Evolutionary conservation across 805 yeast genomes (phyloP).

Genomic region (Saturnispora quitensis): DNA sequence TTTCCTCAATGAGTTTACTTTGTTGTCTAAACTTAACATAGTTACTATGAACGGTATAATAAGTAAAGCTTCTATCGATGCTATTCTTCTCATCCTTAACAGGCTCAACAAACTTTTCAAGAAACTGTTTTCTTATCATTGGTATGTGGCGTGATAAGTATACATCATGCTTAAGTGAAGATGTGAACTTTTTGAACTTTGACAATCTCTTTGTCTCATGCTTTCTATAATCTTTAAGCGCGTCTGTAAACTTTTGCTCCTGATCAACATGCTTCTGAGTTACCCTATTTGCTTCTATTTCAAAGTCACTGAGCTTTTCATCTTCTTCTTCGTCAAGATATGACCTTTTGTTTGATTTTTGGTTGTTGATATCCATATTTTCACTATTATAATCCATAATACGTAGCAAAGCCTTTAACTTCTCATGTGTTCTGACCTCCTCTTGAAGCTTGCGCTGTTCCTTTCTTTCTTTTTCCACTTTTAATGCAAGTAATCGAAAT

Average conservation of each 20-base stretch:
- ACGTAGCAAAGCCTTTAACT: slow-evolving; percentile 35
- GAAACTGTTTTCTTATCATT: slow-evolving; percentile 18
- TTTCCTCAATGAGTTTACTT: slow-evolving; percentile 31
- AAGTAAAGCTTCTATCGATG: slow-evolving; percentile 27
- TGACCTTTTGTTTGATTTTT: slow-evolving; percentile 27
- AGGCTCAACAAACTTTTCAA: slow-evolving; percentile 23
- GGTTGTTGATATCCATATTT: slow-evolving; percentile 10
- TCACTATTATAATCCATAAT: slow-evolving; percentile 17
- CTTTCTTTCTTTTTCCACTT: slow-evolving; percentile 42
- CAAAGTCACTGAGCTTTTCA: slow-evolving; percentile 20
- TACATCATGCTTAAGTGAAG: slow-evolving; percentile 21
- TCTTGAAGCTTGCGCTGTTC: slow-evolving; percentile 40
- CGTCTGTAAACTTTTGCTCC: slow-evolving; percentile 13
- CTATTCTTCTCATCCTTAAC: slow-evolving; percentile 21
- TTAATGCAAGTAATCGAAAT: slow-evolving; percentile 47
- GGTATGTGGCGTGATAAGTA: slow-evolving; percentile 18
- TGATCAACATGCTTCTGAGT: slow-evolving; percentile 14
- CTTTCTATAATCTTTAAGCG: slow-evolving; percentile 16
- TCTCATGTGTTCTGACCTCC: slow-evolving; percentile 37
- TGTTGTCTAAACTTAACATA: slow-evolving; percentile 33
- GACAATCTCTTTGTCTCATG: slow-evolving; percentile 25
- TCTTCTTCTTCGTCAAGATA: slow-evolving; percentile 21
- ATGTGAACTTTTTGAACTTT: slow-evolving; percentile 28
- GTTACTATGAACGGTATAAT: slow-evolving; percentile 35
- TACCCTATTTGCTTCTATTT: slow-evolving; percentile 16